A percentile compares a stretch with the other conserved stretches of the same genome.
Conservation (phyloP, 306 rosid genomes). For the Sphenostylis stenocarpa region DNA sequence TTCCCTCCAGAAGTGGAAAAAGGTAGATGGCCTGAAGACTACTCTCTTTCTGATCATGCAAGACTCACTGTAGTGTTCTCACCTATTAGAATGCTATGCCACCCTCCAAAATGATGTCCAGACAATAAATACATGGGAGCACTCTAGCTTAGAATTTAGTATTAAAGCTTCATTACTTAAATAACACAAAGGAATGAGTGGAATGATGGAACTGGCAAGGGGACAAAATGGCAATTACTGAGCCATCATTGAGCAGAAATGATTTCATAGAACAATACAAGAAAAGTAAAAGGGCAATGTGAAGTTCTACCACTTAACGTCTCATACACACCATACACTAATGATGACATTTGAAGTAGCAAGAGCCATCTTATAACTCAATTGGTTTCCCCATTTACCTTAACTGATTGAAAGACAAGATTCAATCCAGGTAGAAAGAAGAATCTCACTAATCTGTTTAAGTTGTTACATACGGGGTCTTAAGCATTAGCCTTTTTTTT, state of each 20-base stretch:
- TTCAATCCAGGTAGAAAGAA: neutral
- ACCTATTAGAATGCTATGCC: conserved; percentile 65
- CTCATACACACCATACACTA: neutral
- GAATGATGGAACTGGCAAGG: neutral
- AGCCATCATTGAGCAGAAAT: conserved; percentile 2
- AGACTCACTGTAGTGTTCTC: conserved; percentile 78
- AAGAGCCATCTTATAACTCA: neutral
- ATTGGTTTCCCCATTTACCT: conserved; percentile 1
- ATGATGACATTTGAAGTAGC: neutral
- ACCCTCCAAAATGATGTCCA: conserved; percentile 41
- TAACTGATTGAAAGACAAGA: neutral
- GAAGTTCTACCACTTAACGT: neutral
- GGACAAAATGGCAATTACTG: neutral
- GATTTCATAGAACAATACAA: neutral
- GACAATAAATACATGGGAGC: conserved; percentile 19
- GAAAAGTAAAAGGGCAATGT: conserved; percentile 1
- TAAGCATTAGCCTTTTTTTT: conserved; percentile 35
- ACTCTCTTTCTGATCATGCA: conserved; percentile 89
- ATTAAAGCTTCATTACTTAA: conserved; percentile 10
- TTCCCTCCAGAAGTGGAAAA: conserved; percentile 86
- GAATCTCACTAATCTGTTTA: conserved; percentile 14
- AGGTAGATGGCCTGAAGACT: conserved; percentile 87
- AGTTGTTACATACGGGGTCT: conserved; percentile 12
- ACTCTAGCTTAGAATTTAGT: neutral
- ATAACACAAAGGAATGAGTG: conserved; percentile 10